Evolutionary conservation across 768 basidiomycete species (phyloP), one percentile per base, ranked within the genome.

Genomic region (Tylopilus plumbeoviolaceoides): DNA sequence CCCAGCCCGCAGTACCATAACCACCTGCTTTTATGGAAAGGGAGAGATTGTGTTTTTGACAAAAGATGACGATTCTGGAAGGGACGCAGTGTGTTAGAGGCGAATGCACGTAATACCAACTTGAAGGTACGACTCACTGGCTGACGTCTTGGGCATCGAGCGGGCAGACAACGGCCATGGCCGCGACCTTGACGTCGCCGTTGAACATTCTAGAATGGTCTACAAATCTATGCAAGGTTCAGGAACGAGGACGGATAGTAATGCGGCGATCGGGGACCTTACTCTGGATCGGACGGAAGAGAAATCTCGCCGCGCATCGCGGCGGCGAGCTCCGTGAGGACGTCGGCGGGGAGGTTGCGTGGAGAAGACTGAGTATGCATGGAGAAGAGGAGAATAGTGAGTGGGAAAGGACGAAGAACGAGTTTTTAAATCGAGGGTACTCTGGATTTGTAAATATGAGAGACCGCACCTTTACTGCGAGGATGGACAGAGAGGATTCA

Each of bases 1-100:
- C 82, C 88, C 91, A 92, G 1, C 91, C 93, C 10, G 86, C 90
- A 1, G 89, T 94, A 7, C 92, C 94, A 64, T 89, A 94, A 0
- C 94, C 94, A 23, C 94, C 94, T 1, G 90, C 88, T 66, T 91
- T 93, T 60, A 93, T 79, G 9, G 90, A 92, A 6, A 87, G 80
- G 10, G 86, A 83, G 3, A 95, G 72, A 0, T 71, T 70, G 62
- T 92, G 77, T 49, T 82, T 80, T n/a, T 66, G 70, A 63, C 91
- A 94, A 68, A 95, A 93, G 12, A 78, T 59, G 52, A 95, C 69
- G 51, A 82, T 75, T 61, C 89, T 91, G 5, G 50, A 53, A 52
- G 30, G 46, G 8, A 30, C 30, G 7, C 30, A 7, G 42, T 18
- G 42, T 23, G 42, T 58, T 33, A 52, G 57, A 58, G 41, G 48